phyloP scores from a whole-genome alignment of 441 rosid species.

The Gossypium davidsonii region DNA sequence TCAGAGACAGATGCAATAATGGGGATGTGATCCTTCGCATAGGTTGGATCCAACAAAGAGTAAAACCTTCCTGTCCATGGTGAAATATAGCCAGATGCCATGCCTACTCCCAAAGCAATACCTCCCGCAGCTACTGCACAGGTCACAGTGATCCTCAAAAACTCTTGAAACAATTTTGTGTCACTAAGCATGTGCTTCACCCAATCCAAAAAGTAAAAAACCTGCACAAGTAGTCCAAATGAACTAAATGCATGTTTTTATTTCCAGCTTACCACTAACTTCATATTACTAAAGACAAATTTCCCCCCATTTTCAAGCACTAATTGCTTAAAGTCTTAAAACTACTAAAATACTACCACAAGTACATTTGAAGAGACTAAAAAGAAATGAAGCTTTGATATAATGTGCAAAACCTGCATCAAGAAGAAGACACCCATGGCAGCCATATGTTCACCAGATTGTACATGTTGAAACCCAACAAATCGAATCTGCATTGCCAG shows the following conservation, averaged over 20 bases:
- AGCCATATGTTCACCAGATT: slow-evolving; percentile 97
- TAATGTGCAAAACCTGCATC: slow-evolving; percentile 59
- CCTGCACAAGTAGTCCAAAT: slow-evolving; percentile 37
- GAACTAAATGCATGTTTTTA: background rate
- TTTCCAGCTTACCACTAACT: background rate
- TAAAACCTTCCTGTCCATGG: slow-evolving; percentile 99
- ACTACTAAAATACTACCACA: background rate
- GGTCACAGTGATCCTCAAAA: slow-evolving; percentile 77
- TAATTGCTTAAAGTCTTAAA: background rate
- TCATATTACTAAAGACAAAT: background rate
- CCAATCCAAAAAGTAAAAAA: slow-evolving; percentile 90
- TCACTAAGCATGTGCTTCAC: slow-evolving; percentile 76
- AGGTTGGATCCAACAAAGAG: slow-evolving; percentile 92
- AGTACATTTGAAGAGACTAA: background rate
- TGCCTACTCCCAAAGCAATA: slow-evolving; percentile 84
- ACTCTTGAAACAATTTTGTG: slow-evolving; percentile 73
- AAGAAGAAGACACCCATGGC: slow-evolving; percentile 94
- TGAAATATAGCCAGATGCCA: slow-evolving; percentile 91
- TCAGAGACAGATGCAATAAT: slow-evolving; percentile 98
- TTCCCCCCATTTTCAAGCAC: background rate
- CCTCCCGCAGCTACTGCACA: slow-evolving; percentile 62
- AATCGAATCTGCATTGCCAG: slow-evolving; percentile 97
- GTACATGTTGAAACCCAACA: slow-evolving; percentile 97
- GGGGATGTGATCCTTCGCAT: slow-evolving; percentile 95
- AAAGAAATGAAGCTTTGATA: background rate